These are phyloP conservation scores for Emergomyces orientalis DNA, from an alignment of 2,329 filamentous ascomycete genomes.

Conservation along the genomic window DNA sequence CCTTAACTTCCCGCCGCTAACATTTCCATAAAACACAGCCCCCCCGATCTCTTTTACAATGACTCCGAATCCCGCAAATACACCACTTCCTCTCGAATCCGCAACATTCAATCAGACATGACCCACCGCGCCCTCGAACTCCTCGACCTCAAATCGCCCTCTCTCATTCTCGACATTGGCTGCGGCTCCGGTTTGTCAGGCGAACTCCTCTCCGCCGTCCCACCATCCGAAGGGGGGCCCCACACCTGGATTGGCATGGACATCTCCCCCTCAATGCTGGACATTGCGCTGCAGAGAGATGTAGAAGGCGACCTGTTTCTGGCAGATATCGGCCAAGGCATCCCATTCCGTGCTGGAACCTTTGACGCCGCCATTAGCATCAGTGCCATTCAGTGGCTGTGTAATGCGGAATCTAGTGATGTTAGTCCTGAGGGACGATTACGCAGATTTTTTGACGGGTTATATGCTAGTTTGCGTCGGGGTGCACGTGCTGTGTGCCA, in stretches of 20 bases:
- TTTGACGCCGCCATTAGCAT: constrained; percentile 96
- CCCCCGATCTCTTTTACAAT: constrained; percentile 95
- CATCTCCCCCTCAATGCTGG: constrained; percentile 91
- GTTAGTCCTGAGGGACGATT: constrained; percentile 71
- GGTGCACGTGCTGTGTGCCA: constrained; percentile 90
- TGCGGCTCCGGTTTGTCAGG: constrained; percentile 91
- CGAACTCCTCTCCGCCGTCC: constrained; percentile 74
- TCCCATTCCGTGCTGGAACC: constrained; percentile 82
- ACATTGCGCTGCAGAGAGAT: constrained; percentile 80
- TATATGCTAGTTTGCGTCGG: constrained; percentile 74
- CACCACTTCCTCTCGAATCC: constrained; percentile 90
- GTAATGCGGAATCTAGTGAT: constrained; percentile 84
- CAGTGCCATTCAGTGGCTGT: constrained; percentile 95
- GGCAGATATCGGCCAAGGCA: constrained; percentile 88
- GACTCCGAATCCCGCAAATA: constrained; percentile 94
- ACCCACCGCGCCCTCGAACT: constrained; percentile 87
- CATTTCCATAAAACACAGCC: constrained; percentile 43
- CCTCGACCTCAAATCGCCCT: constrained; percentile 68
- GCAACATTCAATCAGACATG: constrained; percentile 91
- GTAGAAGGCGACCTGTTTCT: constrained; percentile 91
- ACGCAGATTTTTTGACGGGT: constrained; percentile 78
- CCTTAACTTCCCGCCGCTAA: neutral
- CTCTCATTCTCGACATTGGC: constrained; percentile 89
- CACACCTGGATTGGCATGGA: constrained; percentile 98
- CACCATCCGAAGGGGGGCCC: constrained; percentile 63